Evolutionary conservation across 148 eudicot species (phyloP).

Genomic region (Amaranthus palmeri): DNA sequence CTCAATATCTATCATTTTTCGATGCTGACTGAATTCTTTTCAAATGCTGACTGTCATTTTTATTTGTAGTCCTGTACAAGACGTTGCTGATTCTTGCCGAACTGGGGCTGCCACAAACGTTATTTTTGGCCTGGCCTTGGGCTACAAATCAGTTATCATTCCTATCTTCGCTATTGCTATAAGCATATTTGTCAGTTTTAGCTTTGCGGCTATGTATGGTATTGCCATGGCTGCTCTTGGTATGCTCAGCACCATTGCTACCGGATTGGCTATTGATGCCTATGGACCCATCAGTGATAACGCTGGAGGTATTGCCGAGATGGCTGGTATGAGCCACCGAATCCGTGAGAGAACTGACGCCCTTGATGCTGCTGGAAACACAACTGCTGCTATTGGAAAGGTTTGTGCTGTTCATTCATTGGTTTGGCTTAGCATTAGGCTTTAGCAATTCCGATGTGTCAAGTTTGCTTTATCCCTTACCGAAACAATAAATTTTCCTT

Average conservation of each 20-base stretch:
- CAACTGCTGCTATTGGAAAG: conserved; percentile 87
- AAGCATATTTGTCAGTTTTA: conserved; percentile 75
- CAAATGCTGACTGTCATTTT: not conserved
- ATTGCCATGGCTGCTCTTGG: conserved; percentile 84
- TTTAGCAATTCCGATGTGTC: not conserved
- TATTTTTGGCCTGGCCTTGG: conserved; percentile 84
- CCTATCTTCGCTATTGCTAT: conserved; percentile 87
- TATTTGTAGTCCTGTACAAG: conserved; percentile 79
- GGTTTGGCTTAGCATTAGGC: not conserved
- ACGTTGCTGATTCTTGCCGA: conserved; percentile 91
- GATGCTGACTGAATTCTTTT: not conserved
- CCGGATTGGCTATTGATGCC: conserved; percentile 80
- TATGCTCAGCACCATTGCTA: conserved; percentile 81
- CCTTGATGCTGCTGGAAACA: conserved; percentile 89
- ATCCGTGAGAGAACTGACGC: conserved; percentile 87
- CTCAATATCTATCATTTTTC: no score
- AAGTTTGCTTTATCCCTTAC: not conserved
- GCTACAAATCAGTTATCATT: conserved; percentile 83
- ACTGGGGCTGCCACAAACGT: conserved; percentile 96
- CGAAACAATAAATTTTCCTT: not conserved
- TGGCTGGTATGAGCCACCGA: conserved; percentile 83
- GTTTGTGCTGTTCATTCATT: conserved; percentile 22
- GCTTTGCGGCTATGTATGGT: conserved; percentile 88
- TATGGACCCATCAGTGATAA: conserved; percentile 89
- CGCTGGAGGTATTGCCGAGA: conserved; percentile 87